These are phyloP conservation scores for Tolypocladium tundrense DNA, from an alignment of 2,329 filamentous ascomycete genomes.

Conservation along the genomic window DNA sequence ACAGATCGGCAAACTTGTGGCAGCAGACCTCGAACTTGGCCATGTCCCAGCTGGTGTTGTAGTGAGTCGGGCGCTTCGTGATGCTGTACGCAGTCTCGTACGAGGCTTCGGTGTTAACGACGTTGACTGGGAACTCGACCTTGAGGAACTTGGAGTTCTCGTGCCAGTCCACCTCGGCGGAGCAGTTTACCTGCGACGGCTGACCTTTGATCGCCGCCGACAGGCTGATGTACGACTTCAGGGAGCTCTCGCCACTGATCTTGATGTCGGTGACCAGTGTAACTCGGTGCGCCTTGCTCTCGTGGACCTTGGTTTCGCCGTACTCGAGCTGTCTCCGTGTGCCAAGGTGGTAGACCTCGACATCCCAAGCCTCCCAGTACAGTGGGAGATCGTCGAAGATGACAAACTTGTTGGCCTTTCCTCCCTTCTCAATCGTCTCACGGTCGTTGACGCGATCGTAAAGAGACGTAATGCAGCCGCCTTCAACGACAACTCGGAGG, in stretches of 20 bases:
- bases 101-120: constrained; percentile 81
- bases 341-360: constrained; percentile 90
- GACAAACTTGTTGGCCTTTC: constrained; percentile 82
- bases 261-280: constrained; percentile 75
- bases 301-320: constrained; percentile 58
- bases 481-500: constrained; percentile 60
- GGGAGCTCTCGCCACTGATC: constrained; percentile 78
- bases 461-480: constrained; percentile 74
- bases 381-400: constrained; percentile 95
- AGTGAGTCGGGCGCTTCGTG: constrained; percentile 83
- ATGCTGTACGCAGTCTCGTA: constrained; percentile 95
- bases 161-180: constrained; percentile 88
- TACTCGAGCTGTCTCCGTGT: constrained; percentile 68
- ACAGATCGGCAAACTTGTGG: constrained; percentile 88
- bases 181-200: constrained; percentile 61
- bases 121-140: constrained; percentile 91
- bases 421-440: constrained; percentile 63
- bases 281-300: constrained; percentile 63
- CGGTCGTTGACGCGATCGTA: constrained; percentile 64
- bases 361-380: constrained; percentile 97
- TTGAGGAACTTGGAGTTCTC: constrained; percentile 98
- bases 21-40: constrained; percentile 96
- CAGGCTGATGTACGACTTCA: constrained; percentile 78
- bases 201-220: constrained; percentile 53
- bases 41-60: constrained; percentile 97